Percentiles rank a stretch among this genome's conserved stretches.
Evolutionary conservation across 1,139 yeast species (phyloP).

Genomic region (Yamadazyma dushanensis): DNA sequence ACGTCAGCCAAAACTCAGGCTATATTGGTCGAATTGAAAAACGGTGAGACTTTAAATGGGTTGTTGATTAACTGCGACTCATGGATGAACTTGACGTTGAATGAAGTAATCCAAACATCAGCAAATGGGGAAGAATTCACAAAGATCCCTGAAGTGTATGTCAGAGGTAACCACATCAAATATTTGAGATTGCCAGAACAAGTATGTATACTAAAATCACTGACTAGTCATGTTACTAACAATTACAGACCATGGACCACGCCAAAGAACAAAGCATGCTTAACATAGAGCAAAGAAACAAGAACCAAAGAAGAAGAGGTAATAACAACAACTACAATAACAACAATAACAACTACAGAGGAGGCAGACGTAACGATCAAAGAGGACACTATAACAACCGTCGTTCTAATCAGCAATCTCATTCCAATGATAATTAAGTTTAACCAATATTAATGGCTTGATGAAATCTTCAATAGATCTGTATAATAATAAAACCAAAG

Average conservation of each 20-base stretch:
- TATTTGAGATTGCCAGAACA: slow-evolving; percentile 49
- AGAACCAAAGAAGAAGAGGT: slow-evolving; percentile 47
- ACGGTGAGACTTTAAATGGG: slow-evolving; percentile 90
- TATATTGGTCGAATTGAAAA: slow-evolving; percentile 85
- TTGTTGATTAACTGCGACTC: slow-evolving; percentile 83
- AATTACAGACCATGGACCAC: slow-evolving; percentile 64
- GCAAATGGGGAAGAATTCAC: slow-evolving; percentile 67
- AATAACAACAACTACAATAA: slow-evolving; percentile 16
- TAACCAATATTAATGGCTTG: slow-evolving; percentile 2
- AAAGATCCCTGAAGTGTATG: slow-evolving; percentile 74
- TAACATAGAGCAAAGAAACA: slow-evolving; percentile 53
- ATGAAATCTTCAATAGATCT: slow-evolving; percentile 8
- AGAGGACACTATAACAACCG: slow-evolving; percentile 13
- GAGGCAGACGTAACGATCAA: slow-evolving; percentile 17
- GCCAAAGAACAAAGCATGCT: slow-evolving; percentile 68
- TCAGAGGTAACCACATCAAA: slow-evolving; percentile 76
- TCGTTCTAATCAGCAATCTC: slow-evolving; percentile 5
- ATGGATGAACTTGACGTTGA: slow-evolving; percentile 91
- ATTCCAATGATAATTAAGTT: slow-evolving; percentile 1
- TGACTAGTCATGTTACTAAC: slow-evolving; percentile 11
- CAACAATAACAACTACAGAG: slow-evolving; percentile 12
- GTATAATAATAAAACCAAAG: slow-evolving; percentile 7
- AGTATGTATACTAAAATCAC: slow-evolving; percentile 16
- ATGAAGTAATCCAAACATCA: slow-evolving; percentile 74
- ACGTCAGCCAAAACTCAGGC: slow-evolving; percentile 92